phyloP scores from a whole-genome alignment of 257 asterid genomes.

The Fraxinus americana region DNA sequence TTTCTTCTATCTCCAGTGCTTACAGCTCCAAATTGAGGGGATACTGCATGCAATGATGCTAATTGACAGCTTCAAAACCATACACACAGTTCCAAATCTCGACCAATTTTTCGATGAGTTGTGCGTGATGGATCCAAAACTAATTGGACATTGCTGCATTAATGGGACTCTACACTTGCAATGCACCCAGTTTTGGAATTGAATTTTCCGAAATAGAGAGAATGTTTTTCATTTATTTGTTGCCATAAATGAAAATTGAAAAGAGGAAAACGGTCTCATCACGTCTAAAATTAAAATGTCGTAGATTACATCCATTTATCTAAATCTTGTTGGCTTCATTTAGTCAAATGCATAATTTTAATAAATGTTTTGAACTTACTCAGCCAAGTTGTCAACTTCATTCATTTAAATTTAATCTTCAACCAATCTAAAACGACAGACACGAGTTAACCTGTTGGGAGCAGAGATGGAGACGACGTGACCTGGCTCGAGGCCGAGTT shows the following conservation, averaged over 20 bases:
- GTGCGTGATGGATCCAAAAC: background rate
- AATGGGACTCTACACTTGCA: background rate
- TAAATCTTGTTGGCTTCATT: background rate
- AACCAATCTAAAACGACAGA: too few relatives aligned
- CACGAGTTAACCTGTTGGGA: constrained; percentile 64
- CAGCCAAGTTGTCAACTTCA: too few relatives aligned
- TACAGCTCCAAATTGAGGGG: too few relatives aligned
- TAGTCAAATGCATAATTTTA: too few relatives aligned
- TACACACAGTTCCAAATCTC: background rate
- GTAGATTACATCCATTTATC: background rate
- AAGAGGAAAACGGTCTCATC: background rate
- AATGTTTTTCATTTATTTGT: too few relatives aligned
- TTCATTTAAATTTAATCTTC: too few relatives aligned
- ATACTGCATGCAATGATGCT: background rate
- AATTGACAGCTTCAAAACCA: background rate
- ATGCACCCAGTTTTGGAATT: background rate
- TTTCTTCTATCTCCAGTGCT: background rate
- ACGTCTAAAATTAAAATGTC: too few relatives aligned
- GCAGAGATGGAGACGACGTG: constrained; percentile 86
- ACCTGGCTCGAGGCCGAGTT: constrained; percentile 76
- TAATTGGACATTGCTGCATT: background rate
- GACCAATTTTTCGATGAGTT: background rate
- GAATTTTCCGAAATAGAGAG: background rate
- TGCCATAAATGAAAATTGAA: background rate
- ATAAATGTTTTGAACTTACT: too few relatives aligned